Base-by-base conservation (phyloP, 2,329 filamentous ascomycete genomes). In the Sarocladium oryzae region DNA sequence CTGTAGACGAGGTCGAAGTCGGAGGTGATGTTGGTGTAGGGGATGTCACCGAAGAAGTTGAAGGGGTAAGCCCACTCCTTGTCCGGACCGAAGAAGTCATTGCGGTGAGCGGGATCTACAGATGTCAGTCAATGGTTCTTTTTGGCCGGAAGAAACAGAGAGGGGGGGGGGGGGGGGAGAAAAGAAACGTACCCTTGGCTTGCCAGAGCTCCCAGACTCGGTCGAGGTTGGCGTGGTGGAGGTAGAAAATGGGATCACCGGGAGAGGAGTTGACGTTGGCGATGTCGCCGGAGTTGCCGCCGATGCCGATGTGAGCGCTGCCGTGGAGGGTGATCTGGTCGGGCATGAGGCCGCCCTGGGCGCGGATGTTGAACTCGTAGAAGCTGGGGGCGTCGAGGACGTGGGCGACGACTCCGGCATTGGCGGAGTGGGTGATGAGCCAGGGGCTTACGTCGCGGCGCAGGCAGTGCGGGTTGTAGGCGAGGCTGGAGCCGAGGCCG, bases 21-120 rank as follows among this genome's bases (percentile, higher is more conserved):
- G 30, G 66, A 53, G 9, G 63, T 66, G 52, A 67, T 55, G 53
- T 66, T 66, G 23, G 54, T 55, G 51, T 67, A 66, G 10, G 60
- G 55, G 20, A 61, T 56, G 10, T 61, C 57, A 16, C 63, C 63
- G 38, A 63, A 64, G 54, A 57, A 66, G 53, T 65, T 56, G 53
- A 60, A 65, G 2, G 63, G 62, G 37, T 63, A 65, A 2, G 60
- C 63, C 43, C 52, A 64, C 53, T 58, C 56, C 4, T 57, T 60
- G 51, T 66, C 63, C 4, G 63, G 63, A 0, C 64, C 63, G 40
- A 23, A 43, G 37, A 51, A 51, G 21, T 40, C 38, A 23, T 45
- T 43, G 18, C 50, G 38, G 28, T 51, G 32, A n/a, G 7, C 26
- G 13, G 36, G 26, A n/a, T n/a, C 50, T 45, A 41, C 16, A 38